These are phyloP conservation scores for Macroventuria anomochaeta DNA, from an alignment of 2,329 filamentous ascomycete genomes.

Conservation along the genomic window DNA sequence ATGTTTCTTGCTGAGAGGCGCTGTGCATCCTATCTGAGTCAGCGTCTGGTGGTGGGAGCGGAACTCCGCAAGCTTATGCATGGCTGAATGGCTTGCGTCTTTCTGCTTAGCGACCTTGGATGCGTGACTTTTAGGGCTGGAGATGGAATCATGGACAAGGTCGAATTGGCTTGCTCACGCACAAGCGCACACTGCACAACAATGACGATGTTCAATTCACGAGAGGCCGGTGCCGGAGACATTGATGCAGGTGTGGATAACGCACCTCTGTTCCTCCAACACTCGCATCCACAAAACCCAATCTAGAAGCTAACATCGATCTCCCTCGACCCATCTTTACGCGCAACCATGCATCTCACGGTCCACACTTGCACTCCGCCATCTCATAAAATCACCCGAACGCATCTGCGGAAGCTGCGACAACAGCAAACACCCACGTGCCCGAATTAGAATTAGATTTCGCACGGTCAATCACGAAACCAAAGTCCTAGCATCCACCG, in stretches of 20 bases:
- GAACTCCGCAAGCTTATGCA: conserved; percentile 6
- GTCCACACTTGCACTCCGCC: neutral
- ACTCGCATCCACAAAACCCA: conserved; percentile 5
- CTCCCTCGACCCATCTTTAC: conserved; percentile 5
- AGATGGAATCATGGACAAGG: neutral
- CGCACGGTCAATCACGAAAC: conserved; percentile 9
- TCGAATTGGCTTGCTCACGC: neutral
- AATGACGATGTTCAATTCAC: conserved; percentile 3
- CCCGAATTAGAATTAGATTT: conserved; percentile 11
- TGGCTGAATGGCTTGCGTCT: neutral
- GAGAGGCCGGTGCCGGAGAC: neutral
- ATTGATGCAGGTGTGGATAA: conserved; percentile 10
- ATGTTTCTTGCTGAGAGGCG: neutral
- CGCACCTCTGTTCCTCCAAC: neutral
- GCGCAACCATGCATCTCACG: conserved; percentile 4
- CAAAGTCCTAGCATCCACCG: neutral
- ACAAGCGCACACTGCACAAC: neutral
- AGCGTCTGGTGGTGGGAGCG: neutral
- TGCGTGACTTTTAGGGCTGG: neutral
- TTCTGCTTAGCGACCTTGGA: neutral
- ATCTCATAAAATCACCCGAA: neutral
- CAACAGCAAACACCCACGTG: conserved; percentile 13
- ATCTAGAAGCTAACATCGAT: conserved; percentile 11
- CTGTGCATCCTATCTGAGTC: conserved; percentile 2
- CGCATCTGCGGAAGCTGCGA: conserved; percentile 1